These are phyloP conservation scores for Mycotypha africana DNA, from an alignment of 371 early-diverging fungal species.

Conservation along the genomic window DNA sequence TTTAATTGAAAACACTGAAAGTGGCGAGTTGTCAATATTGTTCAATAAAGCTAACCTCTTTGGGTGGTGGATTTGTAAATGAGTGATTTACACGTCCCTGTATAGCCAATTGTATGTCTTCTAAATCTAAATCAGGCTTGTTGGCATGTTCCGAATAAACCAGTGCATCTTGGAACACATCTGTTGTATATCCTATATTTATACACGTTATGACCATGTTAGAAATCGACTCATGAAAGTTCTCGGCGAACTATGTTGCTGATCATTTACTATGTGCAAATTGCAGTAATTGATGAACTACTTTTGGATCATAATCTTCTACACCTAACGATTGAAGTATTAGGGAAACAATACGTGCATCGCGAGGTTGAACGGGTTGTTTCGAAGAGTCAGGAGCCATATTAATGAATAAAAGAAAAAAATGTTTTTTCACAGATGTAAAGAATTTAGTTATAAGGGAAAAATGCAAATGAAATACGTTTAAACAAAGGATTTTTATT, in stretches of 20 bases:
- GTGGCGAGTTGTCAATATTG: neutral
- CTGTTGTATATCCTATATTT: conserved; percentile 83
- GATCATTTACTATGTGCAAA: conserved; percentile 74
- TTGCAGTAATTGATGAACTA: conserved; percentile 95
- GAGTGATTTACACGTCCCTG: conserved; percentile 87
- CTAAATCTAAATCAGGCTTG: conserved; percentile 75
- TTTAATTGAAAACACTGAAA: neutral
- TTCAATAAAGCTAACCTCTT: conserved; percentile 56
- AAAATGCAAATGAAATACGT: too few species aligned
- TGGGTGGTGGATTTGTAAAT: conserved; percentile 86
- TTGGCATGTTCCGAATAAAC: conserved; percentile 93
- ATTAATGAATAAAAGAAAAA: too few species aligned
- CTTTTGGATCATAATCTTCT: conserved; percentile 95
- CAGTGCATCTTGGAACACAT: conserved; percentile 92
- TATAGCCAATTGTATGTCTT: conserved; percentile 93
- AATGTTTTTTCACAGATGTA: too few species aligned
- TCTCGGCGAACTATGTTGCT: neutral
- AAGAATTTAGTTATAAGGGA: too few species aligned
- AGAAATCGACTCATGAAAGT: neutral
- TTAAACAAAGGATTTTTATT: too few species aligned
- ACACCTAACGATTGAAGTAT: conserved; percentile 90
- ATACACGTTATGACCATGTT: neutral
- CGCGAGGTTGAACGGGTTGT: conserved; percentile 59
- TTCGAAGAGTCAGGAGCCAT: conserved; percentile 20
- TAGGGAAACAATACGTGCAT: conserved; percentile 90